Percentiles rank a stretch among this genome's conserved stretches.
Conservation (phyloP, 78 protist genomes). For the Dictyostelium capitatum region DNA sequence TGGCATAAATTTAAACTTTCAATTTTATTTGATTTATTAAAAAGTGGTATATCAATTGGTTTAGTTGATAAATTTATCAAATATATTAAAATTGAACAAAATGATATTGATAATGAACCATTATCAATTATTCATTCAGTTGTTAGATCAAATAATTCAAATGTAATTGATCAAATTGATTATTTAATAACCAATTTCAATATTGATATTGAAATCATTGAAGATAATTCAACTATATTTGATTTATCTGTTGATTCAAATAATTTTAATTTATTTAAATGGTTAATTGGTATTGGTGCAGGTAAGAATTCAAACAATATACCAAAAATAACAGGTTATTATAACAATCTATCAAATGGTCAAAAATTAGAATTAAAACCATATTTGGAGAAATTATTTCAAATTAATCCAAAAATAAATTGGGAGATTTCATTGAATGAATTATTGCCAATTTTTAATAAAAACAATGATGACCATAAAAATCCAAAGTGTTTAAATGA, state of each 20-base stretch:
- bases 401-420: neutral
- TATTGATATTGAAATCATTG: neutral
- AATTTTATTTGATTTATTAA: too few relatives aligned
- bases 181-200: too few relatives aligned
- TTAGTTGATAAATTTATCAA: too few relatives aligned
- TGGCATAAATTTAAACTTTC: too few relatives aligned
- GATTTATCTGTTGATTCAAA: neutral
- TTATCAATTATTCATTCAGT: too few relatives aligned
- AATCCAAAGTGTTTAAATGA: too few relatives aligned
- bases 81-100: too few relatives aligned
- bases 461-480: neutral
- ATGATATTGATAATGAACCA: too few relatives aligned
- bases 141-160: too few relatives aligned
- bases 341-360: neutral
- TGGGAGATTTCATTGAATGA: neutral
- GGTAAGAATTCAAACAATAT: neutral
- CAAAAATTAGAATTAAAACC: neutral
- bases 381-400: neutral
- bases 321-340: neutral
- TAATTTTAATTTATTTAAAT: neutral
- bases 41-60: too few relatives aligned
- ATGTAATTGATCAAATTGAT: neutral
- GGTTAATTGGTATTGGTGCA: neutral
- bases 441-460: neutral
- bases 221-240: neutral